Percentiles rank a stretch among this genome's conserved stretches.
Evolutionary conservation across 345 rosid species (phyloP).

Genomic region (Theobroma cacao): DNA sequence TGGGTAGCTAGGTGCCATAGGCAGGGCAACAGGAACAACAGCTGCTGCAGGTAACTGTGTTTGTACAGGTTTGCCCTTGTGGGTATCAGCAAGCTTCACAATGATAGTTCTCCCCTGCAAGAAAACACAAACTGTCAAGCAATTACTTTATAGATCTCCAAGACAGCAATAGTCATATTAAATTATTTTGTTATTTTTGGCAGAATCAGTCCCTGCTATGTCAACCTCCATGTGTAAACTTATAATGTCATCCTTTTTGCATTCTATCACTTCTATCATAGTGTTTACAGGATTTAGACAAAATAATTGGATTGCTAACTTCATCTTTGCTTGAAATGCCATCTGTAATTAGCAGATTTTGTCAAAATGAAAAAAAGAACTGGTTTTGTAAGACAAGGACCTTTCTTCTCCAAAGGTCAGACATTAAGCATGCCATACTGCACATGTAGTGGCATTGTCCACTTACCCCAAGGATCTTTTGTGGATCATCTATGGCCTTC

Average conservation of each 20-base stretch:
- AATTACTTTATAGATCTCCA: not conserved
- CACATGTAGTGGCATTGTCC: not conserved
- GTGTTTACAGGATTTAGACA: not conserved
- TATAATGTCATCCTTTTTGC: not conserved
- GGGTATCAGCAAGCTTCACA: slow-evolving; percentile 62
- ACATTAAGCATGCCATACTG: no score
- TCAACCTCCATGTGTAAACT: not conserved
- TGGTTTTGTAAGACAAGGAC: not conserved
- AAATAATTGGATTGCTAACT: not conserved
- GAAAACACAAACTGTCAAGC: slow-evolving; percentile 3
- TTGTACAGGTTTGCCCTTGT: slow-evolving; percentile 41
- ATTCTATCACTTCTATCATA: not conserved
- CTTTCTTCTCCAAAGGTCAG: no score
- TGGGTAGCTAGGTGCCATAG: slow-evolving; percentile 40
- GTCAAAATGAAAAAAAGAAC: not conserved
- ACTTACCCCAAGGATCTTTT: slow-evolving; percentile 54
- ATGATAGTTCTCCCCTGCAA: slow-evolving; percentile 46
- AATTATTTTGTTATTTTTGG: not conserved
- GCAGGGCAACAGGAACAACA: slow-evolving; percentile 31
- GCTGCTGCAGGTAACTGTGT: slow-evolving; percentile 32
- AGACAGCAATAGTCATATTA: not conserved
- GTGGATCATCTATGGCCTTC: slow-evolving; percentile 63
- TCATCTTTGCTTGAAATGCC: not conserved
- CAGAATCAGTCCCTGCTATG: not conserved
- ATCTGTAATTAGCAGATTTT: not conserved